Percentiles rank a stretch among this genome's conserved stretches.
These are phyloP conservation scores for Dendryphion nanum DNA, from an alignment of 2,329 filamentous ascomycete genomes.

Conservation along the genomic window DNA sequence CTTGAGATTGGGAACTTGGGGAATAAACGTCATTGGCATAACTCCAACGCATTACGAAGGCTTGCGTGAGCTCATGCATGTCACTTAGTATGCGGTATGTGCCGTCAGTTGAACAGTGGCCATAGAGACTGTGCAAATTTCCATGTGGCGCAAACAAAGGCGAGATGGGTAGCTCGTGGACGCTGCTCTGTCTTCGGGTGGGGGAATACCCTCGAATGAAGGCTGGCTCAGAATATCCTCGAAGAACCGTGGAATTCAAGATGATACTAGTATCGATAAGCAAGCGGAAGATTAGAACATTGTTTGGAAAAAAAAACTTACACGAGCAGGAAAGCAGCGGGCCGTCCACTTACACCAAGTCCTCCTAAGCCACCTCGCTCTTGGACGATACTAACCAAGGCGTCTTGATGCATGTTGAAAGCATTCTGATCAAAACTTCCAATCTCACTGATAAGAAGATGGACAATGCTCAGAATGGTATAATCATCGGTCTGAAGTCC, in stretches of 20 bases:
- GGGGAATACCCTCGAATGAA: conserved; percentile 17
- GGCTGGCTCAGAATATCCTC: conserved; percentile 17
- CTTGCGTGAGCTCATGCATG: conserved; percentile 24
- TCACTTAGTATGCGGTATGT: conserved; percentile 25
- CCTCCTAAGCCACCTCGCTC: conserved; percentile 22
- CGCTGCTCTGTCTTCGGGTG: conserved; percentile 4
- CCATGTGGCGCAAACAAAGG: conserved; percentile 20
- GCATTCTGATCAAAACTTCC: conserved; percentile 26
- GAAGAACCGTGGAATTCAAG: conserved; percentile 21
- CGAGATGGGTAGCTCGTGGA: conserved; percentile 14
- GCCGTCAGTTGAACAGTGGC: conserved; percentile 14
- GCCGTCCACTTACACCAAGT: conserved; percentile 12
- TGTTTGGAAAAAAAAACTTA: conserved; percentile 13
- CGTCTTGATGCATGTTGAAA: conserved; percentile 29
- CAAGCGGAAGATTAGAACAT: neutral
- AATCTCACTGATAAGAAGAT: conserved; percentile 32
- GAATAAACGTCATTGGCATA: conserved; percentile 8
- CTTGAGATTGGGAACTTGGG: conserved; percentile 7
- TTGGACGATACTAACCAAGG: conserved; percentile 24
- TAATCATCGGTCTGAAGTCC: conserved; percentile 25
- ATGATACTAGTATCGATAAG: conserved; percentile 16
- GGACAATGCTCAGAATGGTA: conserved; percentile 30
- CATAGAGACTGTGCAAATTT: conserved; percentile 15
- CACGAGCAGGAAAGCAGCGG: conserved; percentile 28
- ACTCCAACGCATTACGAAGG: conserved; percentile 19